Conservation (phyloP, 768 basidiomycete species). For the Mycena epipterygia region DNA sequence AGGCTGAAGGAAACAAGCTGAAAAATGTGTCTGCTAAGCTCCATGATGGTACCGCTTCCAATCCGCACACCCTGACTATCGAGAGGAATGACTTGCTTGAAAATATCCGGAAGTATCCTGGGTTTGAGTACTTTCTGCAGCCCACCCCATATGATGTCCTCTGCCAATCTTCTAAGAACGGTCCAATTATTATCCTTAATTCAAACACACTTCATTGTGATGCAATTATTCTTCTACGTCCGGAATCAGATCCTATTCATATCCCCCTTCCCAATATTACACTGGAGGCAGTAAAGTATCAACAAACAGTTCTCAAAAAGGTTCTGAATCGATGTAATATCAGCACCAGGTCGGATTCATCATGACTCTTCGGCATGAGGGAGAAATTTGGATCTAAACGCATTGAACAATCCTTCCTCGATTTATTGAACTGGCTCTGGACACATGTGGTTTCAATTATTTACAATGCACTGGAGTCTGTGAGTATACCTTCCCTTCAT, state of each 20-base stretch:
- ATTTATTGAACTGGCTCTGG: slow-evolving; percentile 1
- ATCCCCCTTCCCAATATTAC: background rate
- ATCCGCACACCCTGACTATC: background rate
- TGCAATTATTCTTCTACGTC: background rate
- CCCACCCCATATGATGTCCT: slow-evolving; percentile 4
- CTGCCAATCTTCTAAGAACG: background rate
- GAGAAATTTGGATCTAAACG: background rate
- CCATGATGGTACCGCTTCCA: background rate
- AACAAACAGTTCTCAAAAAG: background rate
- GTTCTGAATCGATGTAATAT: background rate
- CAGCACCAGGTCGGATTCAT: background rate
- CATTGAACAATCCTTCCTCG: background rate
- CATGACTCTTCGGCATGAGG: background rate
- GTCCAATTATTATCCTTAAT: slow-evolving; percentile 6
- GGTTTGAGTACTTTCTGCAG: background rate
- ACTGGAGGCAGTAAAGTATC: background rate
- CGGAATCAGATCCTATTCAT: slow-evolving; percentile 2
- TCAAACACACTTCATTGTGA: slow-evolving; percentile 2
- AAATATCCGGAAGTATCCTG: background rate
- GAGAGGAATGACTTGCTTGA: background rate
- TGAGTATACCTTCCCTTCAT: background rate
- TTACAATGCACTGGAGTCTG: background rate
- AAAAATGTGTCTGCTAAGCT: background rate
- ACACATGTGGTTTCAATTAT: background rate
- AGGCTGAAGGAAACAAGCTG: background rate